phyloP scores from a whole-genome alignment of 2,329 filamentous ascomycete species.

The Alternaria triticina region DNA sequence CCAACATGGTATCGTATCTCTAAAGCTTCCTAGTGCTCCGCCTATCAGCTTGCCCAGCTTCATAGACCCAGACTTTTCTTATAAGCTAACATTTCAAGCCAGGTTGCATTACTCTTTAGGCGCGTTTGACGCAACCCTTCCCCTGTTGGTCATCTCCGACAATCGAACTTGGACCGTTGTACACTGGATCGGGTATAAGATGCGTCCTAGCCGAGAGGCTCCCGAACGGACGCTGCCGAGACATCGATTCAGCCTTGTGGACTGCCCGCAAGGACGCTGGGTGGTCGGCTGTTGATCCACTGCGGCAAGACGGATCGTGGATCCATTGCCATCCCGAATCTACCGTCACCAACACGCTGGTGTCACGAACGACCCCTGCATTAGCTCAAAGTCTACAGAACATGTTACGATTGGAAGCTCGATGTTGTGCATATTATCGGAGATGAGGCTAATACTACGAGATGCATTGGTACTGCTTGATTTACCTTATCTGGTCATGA shows the following conservation, averaged over 20 bases:
- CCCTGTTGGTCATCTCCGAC: neutral
- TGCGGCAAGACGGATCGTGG: slow-evolving; percentile 8
- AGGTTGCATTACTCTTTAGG: neutral
- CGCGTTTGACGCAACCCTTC: neutral
- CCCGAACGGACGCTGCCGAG: slow-evolving; percentile 2
- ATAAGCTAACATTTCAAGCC: neutral
- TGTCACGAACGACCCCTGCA: slow-evolving; percentile 1
- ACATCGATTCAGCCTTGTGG: slow-evolving; percentile 2
- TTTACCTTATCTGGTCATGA: neutral
- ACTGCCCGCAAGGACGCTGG: neutral
- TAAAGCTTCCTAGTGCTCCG: neutral
- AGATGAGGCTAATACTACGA: neutral
- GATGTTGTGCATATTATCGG: neutral
- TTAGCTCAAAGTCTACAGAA: neutral
- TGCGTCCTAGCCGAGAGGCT: neutral
- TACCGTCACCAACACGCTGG: slow-evolving; percentile 7
- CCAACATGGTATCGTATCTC: neutral
- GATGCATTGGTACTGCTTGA: neutral
- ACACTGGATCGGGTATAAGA: neutral
- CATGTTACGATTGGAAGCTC: neutral
- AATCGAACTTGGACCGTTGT: neutral
- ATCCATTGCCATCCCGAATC: neutral
- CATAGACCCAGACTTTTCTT: neutral
- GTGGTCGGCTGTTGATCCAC: slow-evolving; percentile 5
- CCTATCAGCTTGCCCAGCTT: neutral